Evolutionary conservation across 1,139 yeast genomes (phyloP).

Genomic region (Sugiyamaella paludigena): DNA sequence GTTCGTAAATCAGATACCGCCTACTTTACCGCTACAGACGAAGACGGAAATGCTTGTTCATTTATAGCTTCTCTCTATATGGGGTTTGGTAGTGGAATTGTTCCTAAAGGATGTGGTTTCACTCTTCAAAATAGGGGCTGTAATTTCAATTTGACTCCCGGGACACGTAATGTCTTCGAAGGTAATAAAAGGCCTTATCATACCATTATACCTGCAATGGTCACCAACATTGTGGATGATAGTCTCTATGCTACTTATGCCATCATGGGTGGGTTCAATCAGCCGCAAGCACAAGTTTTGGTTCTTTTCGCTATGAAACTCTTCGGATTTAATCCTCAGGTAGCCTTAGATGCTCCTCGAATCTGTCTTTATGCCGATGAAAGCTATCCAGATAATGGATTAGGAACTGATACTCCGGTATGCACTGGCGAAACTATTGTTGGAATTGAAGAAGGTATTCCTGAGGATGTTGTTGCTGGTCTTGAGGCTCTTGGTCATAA

Average conservation of each 20-base stretch:
- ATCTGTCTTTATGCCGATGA: constrained; percentile 58
- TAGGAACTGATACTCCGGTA: constrained; percentile 68
- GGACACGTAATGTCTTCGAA: constrained; percentile 58
- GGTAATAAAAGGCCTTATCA: constrained; percentile 79
- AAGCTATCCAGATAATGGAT: constrained; percentile 49
- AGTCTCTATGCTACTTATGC: constrained; percentile 69
- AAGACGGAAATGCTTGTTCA: constrained; percentile 77
- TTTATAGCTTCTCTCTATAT: constrained; percentile 75
- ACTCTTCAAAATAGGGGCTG: constrained; percentile 75
- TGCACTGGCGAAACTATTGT: constrained; percentile 54
- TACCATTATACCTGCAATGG: constrained; percentile 81
- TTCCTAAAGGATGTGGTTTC: constrained; percentile 68
- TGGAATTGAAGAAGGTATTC: constrained; percentile 64
- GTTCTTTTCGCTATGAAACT: constrained; percentile 64
- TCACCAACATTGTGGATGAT: constrained; percentile 45
- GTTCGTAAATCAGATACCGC: constrained; percentile 72
- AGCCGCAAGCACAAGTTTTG: constrained; percentile 83
- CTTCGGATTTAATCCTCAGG: constrained; percentile 68
- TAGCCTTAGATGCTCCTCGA: constrained; percentile 74
- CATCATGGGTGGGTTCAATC: constrained; percentile 88
- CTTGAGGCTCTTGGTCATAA: constrained; percentile 59
- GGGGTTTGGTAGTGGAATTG: constrained; percentile 69
- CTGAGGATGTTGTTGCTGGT: constrained; percentile 42
- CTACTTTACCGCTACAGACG: constrained; percentile 67
- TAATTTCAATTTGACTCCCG: constrained; percentile 62